phyloP scores from a whole-genome alignment of 1,139 yeast species.

The Geotrichum candidum region DNA sequence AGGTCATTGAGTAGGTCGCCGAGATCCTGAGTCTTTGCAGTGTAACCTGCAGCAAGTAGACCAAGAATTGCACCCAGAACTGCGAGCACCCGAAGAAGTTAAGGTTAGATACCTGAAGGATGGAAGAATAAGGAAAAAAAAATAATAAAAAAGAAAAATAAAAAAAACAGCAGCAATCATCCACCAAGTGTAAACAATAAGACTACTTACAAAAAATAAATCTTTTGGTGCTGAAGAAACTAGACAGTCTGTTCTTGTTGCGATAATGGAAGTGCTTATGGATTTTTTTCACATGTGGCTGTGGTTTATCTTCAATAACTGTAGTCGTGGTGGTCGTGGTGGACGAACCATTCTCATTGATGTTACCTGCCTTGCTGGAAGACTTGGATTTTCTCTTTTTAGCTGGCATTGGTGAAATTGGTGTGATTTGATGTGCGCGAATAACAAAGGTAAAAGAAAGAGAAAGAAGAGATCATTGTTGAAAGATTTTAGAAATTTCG shows the following conservation, averaged over 20 bases:
- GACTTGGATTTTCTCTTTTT: constrained; percentile 6
- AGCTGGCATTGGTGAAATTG: background rate
- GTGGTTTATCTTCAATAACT: background rate
- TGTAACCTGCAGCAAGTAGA: constrained; percentile 50
- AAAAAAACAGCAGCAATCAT: background rate
- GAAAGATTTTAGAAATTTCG: background rate
- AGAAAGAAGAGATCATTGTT: background rate
- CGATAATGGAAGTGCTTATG: background rate
- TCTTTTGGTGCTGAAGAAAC: constrained; percentile 6
- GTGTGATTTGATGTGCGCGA: background rate
- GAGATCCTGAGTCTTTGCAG: constrained; percentile 48
- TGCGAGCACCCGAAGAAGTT: background rate
- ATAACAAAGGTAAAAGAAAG: background rate
- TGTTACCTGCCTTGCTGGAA: background rate
- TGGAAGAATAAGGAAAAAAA: background rate
- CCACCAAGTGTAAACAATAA: background rate
- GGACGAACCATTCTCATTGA: background rate
- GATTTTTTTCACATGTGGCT: background rate
- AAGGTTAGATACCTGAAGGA: background rate
- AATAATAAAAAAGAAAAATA: background rate
- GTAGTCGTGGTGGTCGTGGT: background rate
- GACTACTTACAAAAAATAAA: constrained; percentile 9
- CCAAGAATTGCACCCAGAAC: constrained; percentile 64
- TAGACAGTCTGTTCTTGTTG: background rate
- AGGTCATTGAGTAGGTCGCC: constrained; percentile 51